Percentiles rank a stretch among this genome's conserved stretches.
Conservation (phyloP, 768 basidiomycete genomes). For the Lactarius quietus region DNA sequence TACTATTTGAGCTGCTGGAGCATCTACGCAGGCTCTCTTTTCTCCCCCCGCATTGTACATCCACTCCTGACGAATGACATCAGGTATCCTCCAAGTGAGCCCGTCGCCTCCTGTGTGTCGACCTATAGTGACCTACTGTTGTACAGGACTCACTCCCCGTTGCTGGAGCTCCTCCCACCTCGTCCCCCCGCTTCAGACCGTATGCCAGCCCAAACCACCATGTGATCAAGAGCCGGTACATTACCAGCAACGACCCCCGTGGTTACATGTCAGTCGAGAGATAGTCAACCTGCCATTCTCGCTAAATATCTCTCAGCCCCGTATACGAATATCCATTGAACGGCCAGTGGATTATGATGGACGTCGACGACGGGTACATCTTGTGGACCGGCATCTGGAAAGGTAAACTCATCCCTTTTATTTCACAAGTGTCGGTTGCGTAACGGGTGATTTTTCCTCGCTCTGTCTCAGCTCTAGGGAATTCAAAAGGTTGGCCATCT, state of each 20-base stretch:
- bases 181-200: slow-evolving; percentile 51
- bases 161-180: slow-evolving; percentile 26
- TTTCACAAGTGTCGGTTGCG: neutral
- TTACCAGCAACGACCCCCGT: slow-evolving; percentile 84
- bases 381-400: slow-evolving; percentile 96
- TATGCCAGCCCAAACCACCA: slow-evolving; percentile 75
- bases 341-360: slow-evolving; percentile 94
- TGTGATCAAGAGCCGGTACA: slow-evolving; percentile 83
- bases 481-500: slow-evolving; percentile 66
- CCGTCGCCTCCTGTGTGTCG: neutral
- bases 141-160: slow-evolving; percentile 36
- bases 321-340: slow-evolving; percentile 90
- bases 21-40: slow-evolving; percentile 28
- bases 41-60: slow-evolving; percentile 17
- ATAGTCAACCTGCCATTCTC: neutral
- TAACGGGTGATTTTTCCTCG: slow-evolving; percentile 19
- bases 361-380: slow-evolving; percentile 89
- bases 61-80: slow-evolving; percentile 30
- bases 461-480: slow-evolving; percentile 60
- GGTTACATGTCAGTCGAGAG: slow-evolving; percentile 71
- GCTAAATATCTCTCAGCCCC: slow-evolving; percentile 43
- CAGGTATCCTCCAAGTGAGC: slow-evolving; percentile 33
- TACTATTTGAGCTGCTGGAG: slow-evolving; percentile 22
- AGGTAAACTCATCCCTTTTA: slow-evolving; percentile 44
- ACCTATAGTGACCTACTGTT: neutral